Evolutionary conservation across 805 yeast species (phyloP), one percentile per base, ranked within the genome.

Genomic region (Teunomyces aglyptinius): DNA sequence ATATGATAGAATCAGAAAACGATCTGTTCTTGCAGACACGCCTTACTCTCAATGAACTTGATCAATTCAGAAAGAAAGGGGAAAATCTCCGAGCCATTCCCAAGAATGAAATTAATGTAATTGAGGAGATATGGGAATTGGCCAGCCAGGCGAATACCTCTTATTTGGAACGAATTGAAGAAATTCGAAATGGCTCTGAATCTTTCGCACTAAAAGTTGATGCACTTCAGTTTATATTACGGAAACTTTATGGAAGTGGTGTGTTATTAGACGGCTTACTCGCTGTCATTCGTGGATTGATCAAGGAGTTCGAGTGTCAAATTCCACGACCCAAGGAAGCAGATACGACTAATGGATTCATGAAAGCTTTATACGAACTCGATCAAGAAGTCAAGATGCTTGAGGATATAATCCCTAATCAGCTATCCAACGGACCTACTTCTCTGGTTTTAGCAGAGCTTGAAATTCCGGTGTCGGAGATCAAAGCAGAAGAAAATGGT

Each of bases 231-330:
- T 67, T 60, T 43, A 29, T 56, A 1, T 47, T 66, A 18, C 50
- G 73, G 29, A 67, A 65, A 41, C 33, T 63, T 0, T 68, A 67
- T 49, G 70, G 71, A 2, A 50, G 65, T 38, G 64, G 67, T 3
- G 49, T 68, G 6, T 45, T 58, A 6, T 46, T 58, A 22, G 59
- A 54, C 8, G 67, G 63, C 28, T 51, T 59, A 24, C 50, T 57
- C 40, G 52, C 41, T 6, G 53, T 32, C 10, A 32, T 46, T 6
- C 31, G 50, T 19, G 49, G 50, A 12, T 47, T 59, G 15, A 53
- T 64, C 12, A 53, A 55, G 40, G 49, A 49, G 15, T 38, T 29
- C 6, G 43, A 41, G 18, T 24, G 15, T 13, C 26, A 36, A 8
- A 20, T n/a, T 8, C 19, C 39, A 19, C 27, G 18, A 12, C 24